Base-by-base conservation (phyloP, 192 early-diverging fungal genomes). In the Coemansia pectinata region DNA sequence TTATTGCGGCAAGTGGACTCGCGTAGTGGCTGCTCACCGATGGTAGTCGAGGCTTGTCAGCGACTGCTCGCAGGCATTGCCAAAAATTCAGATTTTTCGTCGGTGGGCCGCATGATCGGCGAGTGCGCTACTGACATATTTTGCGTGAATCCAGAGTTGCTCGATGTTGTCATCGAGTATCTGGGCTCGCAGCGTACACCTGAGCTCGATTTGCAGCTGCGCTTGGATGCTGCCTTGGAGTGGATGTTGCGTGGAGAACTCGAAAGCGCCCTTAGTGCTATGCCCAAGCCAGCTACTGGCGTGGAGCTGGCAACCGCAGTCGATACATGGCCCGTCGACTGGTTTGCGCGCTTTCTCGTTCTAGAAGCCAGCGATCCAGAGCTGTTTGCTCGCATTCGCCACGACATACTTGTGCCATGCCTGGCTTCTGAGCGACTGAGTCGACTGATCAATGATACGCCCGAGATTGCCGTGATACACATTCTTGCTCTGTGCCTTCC, bases 311-410 rank as follows among this genome's bases (percentile, higher is more conserved):
- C 27, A 58, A 58, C 55, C 7, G 31, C 55, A 17, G 29, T 58
- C 41, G 39, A 62, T 14, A 33, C 52, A 5, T 65, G 72, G 27
- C 47, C 63, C 5, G 27, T 36, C 17, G 29, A 44, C 53, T 63
- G 77, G 64, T 65, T 74, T 38, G 75, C 72, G 2, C 80, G 78
- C 42, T 21, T 62, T 25, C 38, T 72, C 12, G 80, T 76, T 57
- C 33, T 68, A 6, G 67, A 71, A 9, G 59, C 40, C 10, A 50
- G 21, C 21, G 44, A 77, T 4, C 21, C 65, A 27, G 72, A 55
- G 11, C n/a, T 66, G 27, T 71, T 71, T 67, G 62, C 53, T 21
- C 50, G 36, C n/a, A 44, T 73, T 23, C 63, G 45, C 14, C 59
- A 41, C 8, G 48, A 66, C 27, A 40, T 82, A 5, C 62, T 82